Base-by-base conservation (phyloP, 306 rosid species). In the Quillaja saponaria region DNA sequence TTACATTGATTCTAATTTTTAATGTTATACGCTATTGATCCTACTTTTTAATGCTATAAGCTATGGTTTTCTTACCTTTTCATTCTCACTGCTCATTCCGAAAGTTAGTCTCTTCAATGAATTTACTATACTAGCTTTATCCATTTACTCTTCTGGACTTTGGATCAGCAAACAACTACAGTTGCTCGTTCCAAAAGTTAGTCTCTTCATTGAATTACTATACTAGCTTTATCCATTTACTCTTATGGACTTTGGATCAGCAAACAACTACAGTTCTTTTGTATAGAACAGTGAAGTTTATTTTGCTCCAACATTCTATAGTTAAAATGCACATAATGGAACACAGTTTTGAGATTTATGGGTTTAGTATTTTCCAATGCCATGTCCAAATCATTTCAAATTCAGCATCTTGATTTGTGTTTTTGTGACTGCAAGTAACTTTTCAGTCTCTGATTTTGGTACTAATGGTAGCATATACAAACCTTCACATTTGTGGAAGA, bases 21-120 rank as follows among this genome's bases (percentile, higher is more conserved):
- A 34, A 31, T 49, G 19, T 50, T 21, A n/a, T n/a, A n/a, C n/a
- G n/a, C n/a, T n/a, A n/a, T n/a, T 44, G 31, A 56, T 18, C 4
- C 35, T 54, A 13, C 12, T 39, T 54, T 58, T 20, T 66, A 45
- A 47, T 61, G 39, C 54, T 54, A 50, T 63, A 49, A 5, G 42
- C 9, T 42, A 15, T 25, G 13, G 44, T 49, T 61, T 48, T 67
- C 6, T 49, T 7, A 4, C 13, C 28, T 18, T 44, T 13, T 49
- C 6, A 25, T 10, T 34, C 8, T 25, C 31, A 25, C 31, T 25
- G 31, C 31, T 25, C 31, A 25, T 39, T 39, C 5, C 44, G 12
- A 12, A 39, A 39, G 44, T 39, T n/a, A 8, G 44, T 8, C 7
- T 39, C 13, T 39, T 39, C 7, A 12, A 1, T 1, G 10, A 12